Evolutionary conservation across 257 asterid species (phyloP).

Genomic region (Jaltomata sinuosa): DNA sequence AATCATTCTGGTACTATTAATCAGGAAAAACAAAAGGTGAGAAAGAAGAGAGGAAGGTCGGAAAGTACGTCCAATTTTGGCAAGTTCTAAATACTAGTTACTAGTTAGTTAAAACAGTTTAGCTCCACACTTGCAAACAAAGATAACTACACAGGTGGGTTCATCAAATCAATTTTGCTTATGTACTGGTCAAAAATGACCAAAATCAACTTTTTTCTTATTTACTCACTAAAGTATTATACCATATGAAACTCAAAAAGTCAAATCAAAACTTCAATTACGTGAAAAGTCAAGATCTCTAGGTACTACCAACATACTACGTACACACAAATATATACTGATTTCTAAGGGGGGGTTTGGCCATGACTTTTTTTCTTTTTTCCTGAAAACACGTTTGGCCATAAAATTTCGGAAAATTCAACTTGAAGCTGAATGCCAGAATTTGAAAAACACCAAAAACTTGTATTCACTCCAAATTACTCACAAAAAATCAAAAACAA

Average conservation of each 20-base stretch:
- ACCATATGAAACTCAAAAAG: background rate
- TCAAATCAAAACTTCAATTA: background rate
- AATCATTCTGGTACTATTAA: background rate
- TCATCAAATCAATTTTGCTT: background rate
- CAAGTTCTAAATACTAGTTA: background rate
- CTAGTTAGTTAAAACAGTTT: background rate
- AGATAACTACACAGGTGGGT: background rate
- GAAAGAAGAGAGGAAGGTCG: background rate
- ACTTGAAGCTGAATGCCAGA: too few relatives aligned
- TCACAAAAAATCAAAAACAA: too few relatives aligned
- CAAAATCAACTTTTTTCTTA: too few relatives aligned
- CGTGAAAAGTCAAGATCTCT: background rate
- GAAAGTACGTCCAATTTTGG: background rate
- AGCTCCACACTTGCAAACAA: background rate
- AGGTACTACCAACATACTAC: background rate
- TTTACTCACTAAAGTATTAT: background rate
- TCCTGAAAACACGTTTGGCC: too few relatives aligned
- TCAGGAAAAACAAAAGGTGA: background rate
- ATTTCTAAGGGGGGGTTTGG: background rate
- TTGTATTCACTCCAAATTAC: too few relatives aligned
- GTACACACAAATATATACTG: background rate
- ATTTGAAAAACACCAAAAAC: too few relatives aligned
- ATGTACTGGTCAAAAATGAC: background rate
- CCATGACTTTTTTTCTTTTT: too few relatives aligned
- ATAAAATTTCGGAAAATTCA: too few relatives aligned